Conservation (phyloP, 352 stramenopile genomes). For the Phytopythium boreale region DNA sequence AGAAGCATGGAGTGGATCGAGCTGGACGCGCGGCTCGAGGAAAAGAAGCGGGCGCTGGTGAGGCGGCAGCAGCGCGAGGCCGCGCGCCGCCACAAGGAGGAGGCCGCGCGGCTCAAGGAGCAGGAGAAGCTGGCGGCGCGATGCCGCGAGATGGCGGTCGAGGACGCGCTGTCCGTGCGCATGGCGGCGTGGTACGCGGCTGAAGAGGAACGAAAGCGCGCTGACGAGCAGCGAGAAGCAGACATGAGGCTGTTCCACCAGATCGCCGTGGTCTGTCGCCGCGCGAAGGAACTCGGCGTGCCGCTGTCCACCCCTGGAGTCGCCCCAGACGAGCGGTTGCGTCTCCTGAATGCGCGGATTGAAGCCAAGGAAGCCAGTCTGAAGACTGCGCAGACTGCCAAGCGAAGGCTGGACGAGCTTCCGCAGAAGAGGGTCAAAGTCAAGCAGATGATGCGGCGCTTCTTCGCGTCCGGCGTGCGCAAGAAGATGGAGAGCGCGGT, state of each 20-base stretch:
- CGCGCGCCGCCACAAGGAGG: conserved; percentile 24
- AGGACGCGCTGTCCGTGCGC: conserved; percentile 44
- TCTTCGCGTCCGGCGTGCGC: conserved; percentile 20
- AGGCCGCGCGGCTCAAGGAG: conserved; percentile 29
- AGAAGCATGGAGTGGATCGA: conserved; percentile 46
- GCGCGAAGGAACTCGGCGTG: conserved; percentile 29
- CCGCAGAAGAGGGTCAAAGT: conserved; percentile 29
- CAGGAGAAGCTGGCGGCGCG: conserved; percentile 18
- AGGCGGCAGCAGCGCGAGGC: conserved; percentile 49
- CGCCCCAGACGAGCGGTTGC: conserved; percentile 23
- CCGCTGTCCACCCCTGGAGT: conserved; percentile 28
- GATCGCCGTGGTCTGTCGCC: conserved; percentile 21
- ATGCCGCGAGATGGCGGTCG: conserved; percentile 49
- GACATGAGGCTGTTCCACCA: conserved; percentile 33
- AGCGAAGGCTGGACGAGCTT: conserved; percentile 40
- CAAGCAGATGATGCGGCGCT: conserved; percentile 28
- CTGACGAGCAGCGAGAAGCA: conserved; percentile 31
- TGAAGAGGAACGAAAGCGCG: conserved; percentile 16
- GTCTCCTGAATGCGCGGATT: conserved; percentile 32
- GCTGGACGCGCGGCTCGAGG: conserved; percentile 42
- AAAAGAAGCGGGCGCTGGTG: conserved; percentile 38
- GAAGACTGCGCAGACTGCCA: conserved; percentile 21
- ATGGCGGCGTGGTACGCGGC: conserved; percentile 31
- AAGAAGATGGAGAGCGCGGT: conserved; percentile 52
- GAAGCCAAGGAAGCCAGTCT: conserved; percentile 25